phyloP scores from a whole-genome alignment of 2,329 filamentous ascomycete species.

The Coniochaeta hoffmannii region DNA sequence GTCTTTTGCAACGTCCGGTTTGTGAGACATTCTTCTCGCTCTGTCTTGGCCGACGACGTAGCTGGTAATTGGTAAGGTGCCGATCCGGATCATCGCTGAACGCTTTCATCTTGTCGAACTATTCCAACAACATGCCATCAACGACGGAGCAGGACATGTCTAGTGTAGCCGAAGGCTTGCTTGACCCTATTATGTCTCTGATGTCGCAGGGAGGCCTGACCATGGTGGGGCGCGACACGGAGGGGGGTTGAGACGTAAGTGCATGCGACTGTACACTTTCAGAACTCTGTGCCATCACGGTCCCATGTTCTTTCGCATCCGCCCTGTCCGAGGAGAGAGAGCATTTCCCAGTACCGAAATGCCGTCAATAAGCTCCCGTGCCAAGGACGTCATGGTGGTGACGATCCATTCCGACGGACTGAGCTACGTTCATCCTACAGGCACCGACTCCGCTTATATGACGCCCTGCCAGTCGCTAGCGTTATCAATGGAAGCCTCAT shows the following conservation, averaged over 20 bases:
- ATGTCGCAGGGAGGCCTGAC: background rate
- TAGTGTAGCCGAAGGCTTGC: background rate
- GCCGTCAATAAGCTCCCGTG: background rate
- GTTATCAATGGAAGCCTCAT: background rate
- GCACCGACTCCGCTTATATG: background rate
- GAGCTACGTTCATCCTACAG: background rate
- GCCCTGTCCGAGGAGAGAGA: background rate
- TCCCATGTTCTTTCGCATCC: background rate
- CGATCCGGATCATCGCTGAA: background rate
- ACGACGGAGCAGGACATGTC: background rate
- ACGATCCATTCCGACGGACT: conserved; percentile 1
- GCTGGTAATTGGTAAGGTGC: background rate
- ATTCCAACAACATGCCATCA: background rate
- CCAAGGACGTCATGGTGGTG: conserved; percentile 1
- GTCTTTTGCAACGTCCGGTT: background rate
- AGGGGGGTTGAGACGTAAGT: background rate
- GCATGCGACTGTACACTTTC: no score
- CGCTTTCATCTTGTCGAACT: background rate
- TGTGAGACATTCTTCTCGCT: background rate
- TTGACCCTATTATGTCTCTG: background rate
- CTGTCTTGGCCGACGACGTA: background rate
- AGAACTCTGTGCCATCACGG: background rate
- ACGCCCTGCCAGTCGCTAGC: background rate
- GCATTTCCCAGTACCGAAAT: background rate
- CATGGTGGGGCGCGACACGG: background rate